phyloP scores from a whole-genome alignment of 75 land plant genomes.

The Larix kaempferi region DNA sequence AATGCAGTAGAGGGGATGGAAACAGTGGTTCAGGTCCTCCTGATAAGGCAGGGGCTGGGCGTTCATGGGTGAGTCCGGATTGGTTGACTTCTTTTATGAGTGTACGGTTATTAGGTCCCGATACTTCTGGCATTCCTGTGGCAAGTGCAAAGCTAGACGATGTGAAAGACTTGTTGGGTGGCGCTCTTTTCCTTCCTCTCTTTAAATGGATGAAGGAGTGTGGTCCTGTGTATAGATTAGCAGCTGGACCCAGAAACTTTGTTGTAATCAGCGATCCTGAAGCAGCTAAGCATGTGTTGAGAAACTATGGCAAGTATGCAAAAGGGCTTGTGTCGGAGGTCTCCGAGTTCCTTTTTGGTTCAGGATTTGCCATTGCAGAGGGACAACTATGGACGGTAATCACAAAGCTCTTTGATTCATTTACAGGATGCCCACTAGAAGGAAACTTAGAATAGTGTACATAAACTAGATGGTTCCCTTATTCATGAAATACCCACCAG shows the following conservation, averaged over 20 bases:
- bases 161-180: constrained; percentile 85
- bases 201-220: constrained; percentile 89
- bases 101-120: constrained; percentile 13
- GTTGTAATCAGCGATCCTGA: constrained; percentile 95
- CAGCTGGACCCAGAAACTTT: constrained; percentile 88
- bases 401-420: background rate
- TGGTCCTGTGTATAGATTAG: constrained; percentile 89
- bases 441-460: background rate
- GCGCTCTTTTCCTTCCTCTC: constrained; percentile 91
- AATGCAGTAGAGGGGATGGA: background rate
- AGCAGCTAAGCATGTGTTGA: constrained; percentile 91
- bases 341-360: constrained; percentile 91
- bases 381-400: constrained; percentile 88
- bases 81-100: constrained; percentile 72
- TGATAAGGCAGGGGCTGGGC: constrained; percentile 30
- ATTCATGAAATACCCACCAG: background rate
- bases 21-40: background rate
- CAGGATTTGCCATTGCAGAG: constrained; percentile 97
- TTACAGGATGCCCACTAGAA: no score
- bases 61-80: constrained; percentile 91
- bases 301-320: constrained; percentile 83
- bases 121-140: constrained; percentile 76
- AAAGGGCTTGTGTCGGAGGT: constrained; percentile 96
- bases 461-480: background rate
- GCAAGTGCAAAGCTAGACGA: constrained; percentile 82